Conservation (phyloP, 306 rosid species). For the Prunus mira region DNA sequence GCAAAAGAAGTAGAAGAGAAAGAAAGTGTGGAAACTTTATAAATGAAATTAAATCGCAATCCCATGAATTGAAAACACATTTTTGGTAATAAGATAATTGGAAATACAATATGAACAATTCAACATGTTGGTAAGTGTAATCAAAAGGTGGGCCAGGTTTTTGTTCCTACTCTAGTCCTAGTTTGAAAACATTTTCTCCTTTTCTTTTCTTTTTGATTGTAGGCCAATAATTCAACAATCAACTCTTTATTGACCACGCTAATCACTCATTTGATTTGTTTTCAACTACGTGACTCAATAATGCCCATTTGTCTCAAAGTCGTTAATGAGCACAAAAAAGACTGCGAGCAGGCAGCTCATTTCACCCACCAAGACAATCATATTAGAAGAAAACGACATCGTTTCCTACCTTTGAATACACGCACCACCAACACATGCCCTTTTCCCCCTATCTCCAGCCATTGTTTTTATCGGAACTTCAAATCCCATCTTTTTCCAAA, state of each 20-base stretch:
- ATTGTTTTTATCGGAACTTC: neutral
- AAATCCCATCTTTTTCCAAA: neutral
- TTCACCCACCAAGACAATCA: neutral
- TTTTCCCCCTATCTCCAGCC: neutral
- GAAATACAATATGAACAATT: neutral
- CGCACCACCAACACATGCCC: neutral
- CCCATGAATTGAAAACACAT: too few relatives aligned
- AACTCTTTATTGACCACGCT: slow-evolving; percentile 15
- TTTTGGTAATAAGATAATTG: neutral
- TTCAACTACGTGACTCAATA: neutral
- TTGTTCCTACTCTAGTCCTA: neutral
- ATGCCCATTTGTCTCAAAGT: neutral
- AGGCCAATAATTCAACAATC: neutral
- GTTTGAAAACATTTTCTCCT: neutral
- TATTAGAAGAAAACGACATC: neutral
- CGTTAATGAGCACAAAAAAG: neutral
- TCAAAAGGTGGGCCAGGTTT: neutral
- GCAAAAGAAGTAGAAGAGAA: too few relatives aligned
- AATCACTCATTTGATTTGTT: slow-evolving; percentile 9
- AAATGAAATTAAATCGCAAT: too few relatives aligned
- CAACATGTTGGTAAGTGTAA: neutral
- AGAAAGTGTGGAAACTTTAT: too few relatives aligned
- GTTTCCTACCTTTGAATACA: neutral
- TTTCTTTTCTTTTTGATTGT: neutral
- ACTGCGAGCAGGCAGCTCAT: neutral